These are phyloP conservation scores for Phytophthora gonapodyides DNA, from an alignment of 352 stramenopile species.

Conservation along the genomic window DNA sequence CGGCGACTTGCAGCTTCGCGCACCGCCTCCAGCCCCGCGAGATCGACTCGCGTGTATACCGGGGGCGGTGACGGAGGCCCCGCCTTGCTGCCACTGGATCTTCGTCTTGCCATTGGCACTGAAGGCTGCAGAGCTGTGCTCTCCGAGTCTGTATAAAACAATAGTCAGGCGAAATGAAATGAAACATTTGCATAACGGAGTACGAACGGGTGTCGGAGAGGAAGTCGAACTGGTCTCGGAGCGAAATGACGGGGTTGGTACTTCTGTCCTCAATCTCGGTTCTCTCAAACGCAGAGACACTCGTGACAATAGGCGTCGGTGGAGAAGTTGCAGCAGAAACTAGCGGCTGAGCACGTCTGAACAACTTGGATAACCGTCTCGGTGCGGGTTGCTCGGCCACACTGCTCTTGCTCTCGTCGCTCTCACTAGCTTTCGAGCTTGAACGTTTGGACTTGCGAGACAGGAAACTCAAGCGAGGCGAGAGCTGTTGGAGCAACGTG, in stretches of 20 bases:
- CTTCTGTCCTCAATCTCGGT: conserved; percentile 29
- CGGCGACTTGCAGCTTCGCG: conserved; percentile 39
- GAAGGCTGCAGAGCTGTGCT: neutral
- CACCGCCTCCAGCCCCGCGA: conserved; percentile 52
- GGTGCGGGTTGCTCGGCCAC: conserved; percentile 4
- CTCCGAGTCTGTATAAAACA: conserved; percentile 17
- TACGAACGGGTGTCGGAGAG: conserved; percentile 25
- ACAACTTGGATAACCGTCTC: conserved; percentile 25
- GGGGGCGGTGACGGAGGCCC: conserved; percentile 11
- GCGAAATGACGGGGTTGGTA: conserved; percentile 34
- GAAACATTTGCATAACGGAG: neutral
- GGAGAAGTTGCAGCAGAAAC: neutral
- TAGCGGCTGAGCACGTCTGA: conserved; percentile 17
- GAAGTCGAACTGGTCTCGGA: conserved; percentile 41
- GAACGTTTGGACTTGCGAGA: conserved; percentile 15
- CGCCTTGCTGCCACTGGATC: conserved; percentile 2
- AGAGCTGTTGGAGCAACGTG: conserved; percentile 15
- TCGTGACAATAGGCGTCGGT: conserved; percentile 1
- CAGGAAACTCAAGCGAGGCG: conserved; percentile 28
- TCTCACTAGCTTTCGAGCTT: conserved; percentile 16
- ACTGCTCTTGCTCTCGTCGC: neutral
- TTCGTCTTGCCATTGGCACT: conserved; percentile 3
- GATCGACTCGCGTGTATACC: conserved; percentile 30
- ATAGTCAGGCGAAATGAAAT: neutral
- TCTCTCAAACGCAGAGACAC: conserved; percentile 1